Base-by-base conservation (phyloP, 768 basidiomycete species). In the Suillus brevipes region DNA sequence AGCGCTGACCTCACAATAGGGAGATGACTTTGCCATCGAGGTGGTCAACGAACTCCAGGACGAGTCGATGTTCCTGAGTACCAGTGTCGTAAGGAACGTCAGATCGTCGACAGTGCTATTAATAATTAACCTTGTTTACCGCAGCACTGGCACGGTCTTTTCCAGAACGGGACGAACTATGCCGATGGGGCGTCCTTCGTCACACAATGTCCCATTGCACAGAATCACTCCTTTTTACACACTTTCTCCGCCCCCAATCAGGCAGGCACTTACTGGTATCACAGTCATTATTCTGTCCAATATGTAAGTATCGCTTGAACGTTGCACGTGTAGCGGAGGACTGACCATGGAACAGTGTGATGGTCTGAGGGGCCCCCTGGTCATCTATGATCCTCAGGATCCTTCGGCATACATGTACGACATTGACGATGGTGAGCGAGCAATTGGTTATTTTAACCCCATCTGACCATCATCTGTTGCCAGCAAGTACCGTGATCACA, bases 21-120 rank as follows among this genome's bases (percentile, higher is more conserved):
- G 82, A 4, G 74, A 79, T 49, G 62, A 66, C 36, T 80, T 84
- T 65, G 62, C 65, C 31, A 68, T 87, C 47, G 82, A 84, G 40
- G 83, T 87, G n/a, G 67, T 78, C 6, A 81, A 87, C 64, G 25
- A 68, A 25, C 72, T 87, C 34, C 76, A 72, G 2, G 82, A 87
- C 43, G 71, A 72, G 2, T 75, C 81, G 0, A 85, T 87, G 86
- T 65, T 80, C 31, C 78, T 78, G 49, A 76, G 73, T 7, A 87
- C 87, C 13, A 83, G 80, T 36, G 80, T 87, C 40, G 86, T 86
- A 37, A 66, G 83, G 67, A 36, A 6, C 14, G 50, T n/a, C 18
- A 43, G 49, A 36, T 28, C 5, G 10, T 36, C 20, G 23, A 38
- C 13, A 1, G 31, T 31, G 31, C 10, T 9, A 18, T 43, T 61